Percentiles rank a stretch among this genome's conserved stretches.
These are phyloP conservation scores for Schizopora paradoxa DNA, from an alignment of 1,284 basidiomycete genomes.

Conservation along the genomic window DNA sequence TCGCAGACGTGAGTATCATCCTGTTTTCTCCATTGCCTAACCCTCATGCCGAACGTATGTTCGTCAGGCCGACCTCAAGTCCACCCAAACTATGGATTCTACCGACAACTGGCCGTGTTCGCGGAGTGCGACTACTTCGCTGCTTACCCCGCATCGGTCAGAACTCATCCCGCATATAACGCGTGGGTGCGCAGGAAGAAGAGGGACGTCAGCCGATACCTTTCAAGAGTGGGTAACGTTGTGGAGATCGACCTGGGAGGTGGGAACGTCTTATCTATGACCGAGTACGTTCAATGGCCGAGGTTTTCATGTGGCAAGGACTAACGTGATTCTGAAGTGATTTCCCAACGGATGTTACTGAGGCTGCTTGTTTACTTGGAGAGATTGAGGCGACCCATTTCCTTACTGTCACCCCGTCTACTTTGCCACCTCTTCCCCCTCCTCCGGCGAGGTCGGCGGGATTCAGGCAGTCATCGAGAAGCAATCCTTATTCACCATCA, in stretches of 20 bases:
- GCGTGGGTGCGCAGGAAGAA: conserved; percentile 50
- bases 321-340: conserved; percentile 37
- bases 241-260: conserved; percentile 10
- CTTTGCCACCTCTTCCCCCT: conserved; percentile 28
- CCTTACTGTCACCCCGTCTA: conserved; percentile 35
- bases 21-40: conserved; percentile 12
- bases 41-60: too few relatives aligned
- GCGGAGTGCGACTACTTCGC: conserved; percentile 39
- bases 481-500: not conserved
- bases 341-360: conserved; percentile 14
- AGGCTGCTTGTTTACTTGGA: conserved; percentile 13
- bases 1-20: conserved; percentile 38
- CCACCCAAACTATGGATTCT: conserved; percentile 60
- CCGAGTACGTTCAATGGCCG: conserved; percentile 10
- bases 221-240: conserved; percentile 45
- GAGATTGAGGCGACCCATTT: conserved; percentile 16
- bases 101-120: conserved; percentile 53
- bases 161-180: conserved; percentile 39
- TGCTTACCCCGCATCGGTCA: conserved; percentile 29
- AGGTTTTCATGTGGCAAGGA: conserved; percentile 32
- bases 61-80: conserved; percentile 45
- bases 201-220: conserved; percentile 45
- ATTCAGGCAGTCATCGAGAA: not conserved
- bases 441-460: not conserved
- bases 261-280: conserved; percentile 8